These are phyloP conservation scores for Apophysomyces ossiformis DNA, from an alignment of 371 early-diverging fungal genomes.

Conservation along the genomic window DNA sequence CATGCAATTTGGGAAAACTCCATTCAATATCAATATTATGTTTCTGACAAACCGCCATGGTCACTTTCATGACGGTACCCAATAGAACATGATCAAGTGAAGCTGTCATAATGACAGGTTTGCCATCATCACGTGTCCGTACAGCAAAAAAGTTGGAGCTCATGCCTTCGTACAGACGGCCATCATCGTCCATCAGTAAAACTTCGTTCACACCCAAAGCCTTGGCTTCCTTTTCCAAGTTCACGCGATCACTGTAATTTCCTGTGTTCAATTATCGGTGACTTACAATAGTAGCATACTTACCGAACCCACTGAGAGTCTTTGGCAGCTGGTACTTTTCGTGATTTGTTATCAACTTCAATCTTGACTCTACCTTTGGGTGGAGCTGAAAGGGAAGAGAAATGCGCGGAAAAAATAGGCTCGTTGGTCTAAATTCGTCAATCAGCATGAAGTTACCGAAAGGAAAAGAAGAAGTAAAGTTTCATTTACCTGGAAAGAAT, in stretches of 20 bases:
- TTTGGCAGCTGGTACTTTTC: slow-evolving; percentile 57
- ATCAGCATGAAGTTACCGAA: not conserved
- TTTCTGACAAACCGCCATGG: slow-evolving; percentile 52
- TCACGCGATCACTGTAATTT: slow-evolving; percentile 39
- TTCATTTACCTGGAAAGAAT: slow-evolving; percentile 42
- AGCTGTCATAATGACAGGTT: slow-evolving; percentile 53
- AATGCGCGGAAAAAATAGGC: slow-evolving; percentile 54
- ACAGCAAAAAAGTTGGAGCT: slow-evolving; percentile 68
- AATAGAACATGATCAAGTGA: slow-evolving; percentile 59
- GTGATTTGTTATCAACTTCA: slow-evolving; percentile 47
- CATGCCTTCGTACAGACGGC: slow-evolving; percentile 65
- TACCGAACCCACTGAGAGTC: slow-evolving; percentile 73
- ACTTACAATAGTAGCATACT: too few relatives aligned
- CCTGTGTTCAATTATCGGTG: too few relatives aligned
- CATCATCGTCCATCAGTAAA: slow-evolving; percentile 50
- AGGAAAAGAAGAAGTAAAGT: not conserved
- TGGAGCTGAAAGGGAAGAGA: slow-evolving; percentile 36
- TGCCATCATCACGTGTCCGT: slow-evolving; percentile 21
- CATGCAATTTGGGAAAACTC: slow-evolving; percentile 50
- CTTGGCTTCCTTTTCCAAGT: slow-evolving; percentile 37
- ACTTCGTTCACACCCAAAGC: slow-evolving; percentile 59
- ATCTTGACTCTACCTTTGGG: slow-evolving; percentile 42
- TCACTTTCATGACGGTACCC: slow-evolving; percentile 65
- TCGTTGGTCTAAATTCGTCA: slow-evolving; percentile 24
- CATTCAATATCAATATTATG: slow-evolving; percentile 51